phyloP scores from a whole-genome alignment of 306 rosid species.

The Spatholobus suberectus region DNA sequence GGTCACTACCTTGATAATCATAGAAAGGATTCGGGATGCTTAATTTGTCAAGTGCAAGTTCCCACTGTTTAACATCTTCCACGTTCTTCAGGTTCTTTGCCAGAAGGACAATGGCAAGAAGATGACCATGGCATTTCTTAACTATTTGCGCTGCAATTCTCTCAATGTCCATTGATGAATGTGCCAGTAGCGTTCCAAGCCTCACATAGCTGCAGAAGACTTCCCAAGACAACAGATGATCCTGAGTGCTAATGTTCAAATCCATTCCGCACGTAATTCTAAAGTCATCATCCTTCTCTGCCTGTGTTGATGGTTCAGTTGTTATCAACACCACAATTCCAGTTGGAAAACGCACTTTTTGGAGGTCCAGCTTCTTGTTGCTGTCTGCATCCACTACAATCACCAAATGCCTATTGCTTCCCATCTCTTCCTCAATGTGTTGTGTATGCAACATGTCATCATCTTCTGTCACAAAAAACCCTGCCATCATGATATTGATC shows the following conservation, averaged over 20 bases:
- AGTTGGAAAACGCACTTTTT: background rate
- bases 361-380: background rate
- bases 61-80: background rate
- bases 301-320: background rate
- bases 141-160: background rate
- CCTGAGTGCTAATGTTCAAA: slow-evolving; percentile 5
- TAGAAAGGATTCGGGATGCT: background rate
- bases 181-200: too few species aligned
- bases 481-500: background rate
- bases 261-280: background rate
- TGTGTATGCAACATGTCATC: background rate
- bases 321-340: slow-evolving; percentile 10
- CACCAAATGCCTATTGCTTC: background rate
- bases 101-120: slow-evolving; percentile 22
- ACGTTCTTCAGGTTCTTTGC: background rate
- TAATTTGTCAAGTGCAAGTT: background rate
- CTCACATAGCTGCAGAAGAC: background rate
- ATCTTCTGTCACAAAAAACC: background rate
- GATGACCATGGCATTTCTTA: background rate
- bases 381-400: background rate
- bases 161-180: background rate
- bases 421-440: background rate
- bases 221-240: slow-evolving; percentile 28
- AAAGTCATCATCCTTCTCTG: background rate
- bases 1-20: background rate